Conservation (phyloP, 345 rosid genomes). For the Eucalyptus caleyi region DNA sequence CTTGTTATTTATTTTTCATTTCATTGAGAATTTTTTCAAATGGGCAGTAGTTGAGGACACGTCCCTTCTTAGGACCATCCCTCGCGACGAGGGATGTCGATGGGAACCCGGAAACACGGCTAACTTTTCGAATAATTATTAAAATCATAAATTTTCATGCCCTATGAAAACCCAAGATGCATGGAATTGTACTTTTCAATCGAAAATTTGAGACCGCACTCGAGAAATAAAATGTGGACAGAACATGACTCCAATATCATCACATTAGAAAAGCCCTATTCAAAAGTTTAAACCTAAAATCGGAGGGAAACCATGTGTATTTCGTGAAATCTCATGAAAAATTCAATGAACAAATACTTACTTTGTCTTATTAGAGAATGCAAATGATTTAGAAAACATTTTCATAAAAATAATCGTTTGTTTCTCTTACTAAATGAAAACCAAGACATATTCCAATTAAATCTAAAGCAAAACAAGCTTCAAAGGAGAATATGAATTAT, state of each 20-base stretch:
- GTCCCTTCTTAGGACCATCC: neutral
- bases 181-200: neutral
- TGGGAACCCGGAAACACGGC: neutral
- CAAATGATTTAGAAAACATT: rapidly evolving
- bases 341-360: neutral
- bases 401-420: rapidly evolving
- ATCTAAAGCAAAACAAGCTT: too few species aligned
- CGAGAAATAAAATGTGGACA: neutral
- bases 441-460: neutral
- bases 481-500: rapidly evolving
- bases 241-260: neutral
- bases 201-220: neutral
- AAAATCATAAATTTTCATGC: neutral
- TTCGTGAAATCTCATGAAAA: too few species aligned
- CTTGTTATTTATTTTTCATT: neutral
- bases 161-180: neutral
- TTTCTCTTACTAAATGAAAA: too few species aligned
- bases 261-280: neutral
- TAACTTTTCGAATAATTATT: neutral
- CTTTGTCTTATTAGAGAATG: rapidly evolving
- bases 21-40: neutral
- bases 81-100: neutral
- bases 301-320: neutral
- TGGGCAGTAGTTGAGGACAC: neutral
- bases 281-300: neutral